Conservation (phyloP, 768 basidiomycete genomes). For the Chalciporus sphaerocephalus region DNA sequence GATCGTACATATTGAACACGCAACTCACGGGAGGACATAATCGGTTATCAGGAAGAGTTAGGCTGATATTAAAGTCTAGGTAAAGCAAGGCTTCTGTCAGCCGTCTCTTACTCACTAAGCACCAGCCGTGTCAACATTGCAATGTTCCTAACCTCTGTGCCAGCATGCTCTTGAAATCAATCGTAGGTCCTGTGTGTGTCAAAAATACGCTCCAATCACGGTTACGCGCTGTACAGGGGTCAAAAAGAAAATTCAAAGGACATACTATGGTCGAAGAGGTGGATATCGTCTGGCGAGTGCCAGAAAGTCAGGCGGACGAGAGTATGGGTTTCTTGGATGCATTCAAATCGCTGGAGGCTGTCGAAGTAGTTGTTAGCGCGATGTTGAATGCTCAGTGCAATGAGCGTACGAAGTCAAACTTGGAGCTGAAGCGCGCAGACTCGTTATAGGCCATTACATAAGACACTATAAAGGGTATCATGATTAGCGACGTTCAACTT, state of each 20-base stretch:
- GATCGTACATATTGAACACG: background rate
- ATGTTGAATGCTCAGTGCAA: too few relatives aligned
- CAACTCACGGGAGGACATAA: constrained; percentile 80
- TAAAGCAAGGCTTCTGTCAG: constrained; percentile 76
- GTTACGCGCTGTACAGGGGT: background rate
- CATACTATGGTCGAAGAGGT: constrained; percentile 52
- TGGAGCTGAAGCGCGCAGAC: too few relatives aligned
- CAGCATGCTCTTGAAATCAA: constrained; percentile 72
- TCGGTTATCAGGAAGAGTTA: constrained; percentile 63
- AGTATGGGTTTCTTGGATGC: constrained; percentile 50
- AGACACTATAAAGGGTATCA: too few relatives aligned
- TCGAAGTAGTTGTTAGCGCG: background rate
- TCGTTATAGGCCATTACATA: too few relatives aligned
- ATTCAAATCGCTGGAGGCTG: constrained; percentile 22
- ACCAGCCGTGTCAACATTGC: background rate
- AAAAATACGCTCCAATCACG: constrained; percentile 22
- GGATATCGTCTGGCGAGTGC: constrained; percentile 55
- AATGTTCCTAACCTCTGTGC: constrained; percentile 55
- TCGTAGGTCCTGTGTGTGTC: constrained; percentile 35
- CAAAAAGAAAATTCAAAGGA: background rate
- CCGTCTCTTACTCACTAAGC: constrained; percentile 41
- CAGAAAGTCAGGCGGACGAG: constrained; percentile 51
- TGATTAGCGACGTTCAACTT: too few relatives aligned
- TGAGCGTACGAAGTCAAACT: background rate
- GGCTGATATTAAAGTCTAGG: constrained; percentile 63